Evolutionary conservation across 1,284 basidiomycete species (phyloP), one percentile per base, ranked within the genome.

Genomic region (Ustilago xerochloae): DNA sequence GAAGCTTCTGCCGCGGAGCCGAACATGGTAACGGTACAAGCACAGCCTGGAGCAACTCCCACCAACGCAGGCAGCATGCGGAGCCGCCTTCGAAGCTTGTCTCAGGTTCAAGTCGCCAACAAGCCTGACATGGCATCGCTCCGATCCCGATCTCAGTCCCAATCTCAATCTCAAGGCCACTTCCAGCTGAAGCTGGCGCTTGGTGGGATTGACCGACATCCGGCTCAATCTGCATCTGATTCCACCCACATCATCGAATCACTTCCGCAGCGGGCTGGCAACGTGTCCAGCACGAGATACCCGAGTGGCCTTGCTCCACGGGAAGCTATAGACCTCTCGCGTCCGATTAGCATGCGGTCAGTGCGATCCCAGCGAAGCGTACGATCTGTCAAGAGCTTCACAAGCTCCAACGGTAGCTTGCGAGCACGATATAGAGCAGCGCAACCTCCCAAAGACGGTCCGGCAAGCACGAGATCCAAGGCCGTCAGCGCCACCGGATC

Each of bases 371-470:
- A 48, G 15, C 55, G 55, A 6, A 41, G 36, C 36, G 26, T 55
- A 9, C 35, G 52, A 32, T 48, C 45, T 2, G 45, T 29, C 4
- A 49, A 30, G 12, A 62, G 59, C 46, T 48, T 28, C 28, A 41
- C 35, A 5, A 55, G 52, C 35, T 55, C 59, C 16, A 55, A 36
- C 26, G 41, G 39, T 6, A 55, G 59, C 35, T 38, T 62, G 6
- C 41, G 52, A 10, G 36, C 52, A 26, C 57, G 48, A 10, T 50
- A 51, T 49, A 59, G 33, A 20, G 20, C 48, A 4, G 18, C 57
- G 3, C 46, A 49, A 6, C 20, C 45, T 24, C 6, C 46, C 6
- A 8, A 28, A 10, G 20, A 16, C 13, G 15, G 8, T 45, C n/a
- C 15, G 7, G 10, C 26, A 9, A 18, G 18, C 20, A n/a, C 12